A percentile compares a stretch with the other conserved stretches of the same genome.
phyloP scores from a whole-genome alignment of 169 alveolate genomes.

The Babesia gibsoni region DNA sequence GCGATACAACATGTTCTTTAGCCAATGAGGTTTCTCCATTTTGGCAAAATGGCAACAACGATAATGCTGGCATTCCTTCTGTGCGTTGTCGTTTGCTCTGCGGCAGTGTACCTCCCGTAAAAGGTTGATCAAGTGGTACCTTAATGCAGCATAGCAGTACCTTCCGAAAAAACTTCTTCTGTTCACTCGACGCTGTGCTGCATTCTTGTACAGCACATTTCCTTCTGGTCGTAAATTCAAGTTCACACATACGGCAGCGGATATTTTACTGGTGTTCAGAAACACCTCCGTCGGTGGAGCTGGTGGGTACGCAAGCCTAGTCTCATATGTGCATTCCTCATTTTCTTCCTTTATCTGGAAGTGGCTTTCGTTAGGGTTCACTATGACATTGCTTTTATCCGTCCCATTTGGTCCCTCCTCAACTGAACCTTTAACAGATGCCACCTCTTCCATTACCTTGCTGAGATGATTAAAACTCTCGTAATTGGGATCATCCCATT shows the following conservation, averaged over 20 bases:
- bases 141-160: constrained; percentile 25
- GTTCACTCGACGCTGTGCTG: background rate
- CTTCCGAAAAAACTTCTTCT: constrained; percentile 2
- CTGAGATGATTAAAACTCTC: constrained; percentile 8
- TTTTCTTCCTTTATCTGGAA: constrained; percentile 18
- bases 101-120: constrained; percentile 36
- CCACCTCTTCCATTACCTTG: constrained; percentile 8
- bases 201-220: constrained; percentile 34
- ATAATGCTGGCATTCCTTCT: constrained; percentile 38
- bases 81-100: background rate
- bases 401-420: background rate
- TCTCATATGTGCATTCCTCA: constrained; percentile 55
- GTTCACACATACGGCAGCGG: constrained; percentile 55
- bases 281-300: background rate
- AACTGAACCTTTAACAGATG: background rate
- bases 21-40: background rate
- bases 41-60: constrained; percentile 45
- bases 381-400: background rate
- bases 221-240: constrained; percentile 16
- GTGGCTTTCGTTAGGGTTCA: constrained; percentile 10
- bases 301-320: constrained; percentile 47
- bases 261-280: constrained; percentile 29
- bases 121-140: constrained; percentile 11
- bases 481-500: constrained; percentile 11
- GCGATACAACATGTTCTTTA: background rate